Percentiles rank a stretch among this genome's conserved stretches.
phyloP scores from a whole-genome alignment of 2,329 filamentous ascomycete genomes.

The Lachnellula willkommii region DNA sequence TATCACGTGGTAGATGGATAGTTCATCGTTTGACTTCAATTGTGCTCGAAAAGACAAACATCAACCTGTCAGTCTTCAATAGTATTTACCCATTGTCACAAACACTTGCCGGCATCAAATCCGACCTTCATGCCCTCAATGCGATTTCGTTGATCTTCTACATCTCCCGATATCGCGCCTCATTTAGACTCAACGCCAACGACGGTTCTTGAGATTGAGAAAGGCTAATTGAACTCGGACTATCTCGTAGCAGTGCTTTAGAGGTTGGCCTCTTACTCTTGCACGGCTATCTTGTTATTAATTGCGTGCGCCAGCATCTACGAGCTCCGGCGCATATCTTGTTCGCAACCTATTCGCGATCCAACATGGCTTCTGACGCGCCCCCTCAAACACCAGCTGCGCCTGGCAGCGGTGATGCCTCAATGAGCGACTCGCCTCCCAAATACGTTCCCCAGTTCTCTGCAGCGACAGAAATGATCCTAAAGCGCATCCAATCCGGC shows the following conservation, averaged over 20 bases:
- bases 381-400: conserved; percentile 20
- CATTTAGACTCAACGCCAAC: background rate
- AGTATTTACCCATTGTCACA: conserved; percentile 4
- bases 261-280: background rate
- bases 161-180: conserved; percentile 4
- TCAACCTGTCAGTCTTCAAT: conserved; percentile 9
- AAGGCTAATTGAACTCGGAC: conserved; percentile 19
- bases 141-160: conserved; percentile 10
- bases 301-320: background rate
- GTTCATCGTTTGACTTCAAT: too few relatives aligned
- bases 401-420: conserved; percentile 14
- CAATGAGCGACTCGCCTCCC: conserved; percentile 23
- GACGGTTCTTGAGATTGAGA: background rate
- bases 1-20: too few relatives aligned
- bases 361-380: conserved; percentile 24
- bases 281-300: conserved; percentile 3
- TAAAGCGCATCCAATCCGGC: conserved; percentile 32
- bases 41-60: conserved; percentile 4
- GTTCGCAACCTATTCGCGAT: conserved; percentile 1
- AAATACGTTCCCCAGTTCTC: conserved; percentile 33
- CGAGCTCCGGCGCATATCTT: conserved; percentile 23
- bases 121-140: conserved; percentile 4
- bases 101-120: background rate
- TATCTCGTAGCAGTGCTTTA: conserved; percentile 5
- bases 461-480: conserved; percentile 34